Conservation (phyloP, 2,329 filamentous ascomycete genomes). For the Aspergillus ruber region DNA sequence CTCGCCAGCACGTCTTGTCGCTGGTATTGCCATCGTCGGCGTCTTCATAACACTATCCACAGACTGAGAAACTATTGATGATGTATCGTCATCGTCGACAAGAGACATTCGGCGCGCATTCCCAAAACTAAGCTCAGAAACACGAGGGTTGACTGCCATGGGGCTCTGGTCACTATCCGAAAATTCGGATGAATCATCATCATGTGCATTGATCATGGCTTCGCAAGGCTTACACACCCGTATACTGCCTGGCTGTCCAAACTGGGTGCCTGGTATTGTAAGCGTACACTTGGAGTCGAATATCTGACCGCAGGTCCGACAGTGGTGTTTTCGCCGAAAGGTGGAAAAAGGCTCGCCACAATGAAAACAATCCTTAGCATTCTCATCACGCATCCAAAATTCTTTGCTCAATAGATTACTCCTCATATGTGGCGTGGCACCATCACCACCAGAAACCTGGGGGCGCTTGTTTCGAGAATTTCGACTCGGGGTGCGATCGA, state of each 20-base stretch:
- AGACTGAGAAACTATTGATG: constrained; percentile 41
- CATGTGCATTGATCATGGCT: constrained; percentile 79
- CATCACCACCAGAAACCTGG: constrained; percentile 14
- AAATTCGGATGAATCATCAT: constrained; percentile 87
- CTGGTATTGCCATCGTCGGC: constrained; percentile 60
- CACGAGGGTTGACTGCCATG: constrained; percentile 56
- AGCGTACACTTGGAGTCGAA: constrained; percentile 96
- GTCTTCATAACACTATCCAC: constrained; percentile 43
- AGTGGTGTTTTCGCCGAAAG: constrained; percentile 94
- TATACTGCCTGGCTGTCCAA: constrained; percentile 77
- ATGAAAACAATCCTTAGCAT: constrained; percentile 92
- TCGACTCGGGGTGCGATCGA: constrained; percentile 11
- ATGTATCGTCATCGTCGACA: constrained; percentile 40
- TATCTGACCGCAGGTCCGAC: constrained; percentile 90
- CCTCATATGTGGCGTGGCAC: constrained; percentile 58
- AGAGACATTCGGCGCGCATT: constrained; percentile 34
- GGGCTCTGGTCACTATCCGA: constrained; percentile 65
- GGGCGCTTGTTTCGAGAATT: constrained; percentile 12
- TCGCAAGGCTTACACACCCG: constrained; percentile 92
- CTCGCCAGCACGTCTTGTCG: constrained; percentile 60
- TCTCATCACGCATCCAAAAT: constrained; percentile 99
- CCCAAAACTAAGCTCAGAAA: constrained; percentile 52
- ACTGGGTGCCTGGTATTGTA: constrained; percentile 78
- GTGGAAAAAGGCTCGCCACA: constrained; percentile 88
- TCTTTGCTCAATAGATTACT: constrained; percentile 88